A percentile compares a stretch with the other conserved stretches of the same genome.
Evolutionary conservation across 2,329 filamentous ascomycete species (phyloP).

Genomic region (Fusarium domesticum): DNA sequence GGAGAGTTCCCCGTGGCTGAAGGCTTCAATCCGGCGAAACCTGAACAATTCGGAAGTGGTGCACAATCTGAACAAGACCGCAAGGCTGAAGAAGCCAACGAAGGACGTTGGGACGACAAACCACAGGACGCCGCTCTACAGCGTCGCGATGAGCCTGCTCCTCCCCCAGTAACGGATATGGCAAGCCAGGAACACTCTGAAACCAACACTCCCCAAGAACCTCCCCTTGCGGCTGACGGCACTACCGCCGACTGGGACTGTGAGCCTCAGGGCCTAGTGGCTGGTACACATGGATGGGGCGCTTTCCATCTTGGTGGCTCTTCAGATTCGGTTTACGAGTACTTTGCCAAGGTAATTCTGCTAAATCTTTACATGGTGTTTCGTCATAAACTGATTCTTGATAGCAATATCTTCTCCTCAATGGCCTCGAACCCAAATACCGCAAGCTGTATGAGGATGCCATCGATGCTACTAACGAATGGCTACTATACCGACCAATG

Average conservation of each 20-base stretch:
- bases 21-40: slow-evolving; percentile 23
- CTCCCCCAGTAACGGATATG: background rate
- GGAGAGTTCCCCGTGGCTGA: slow-evolving; percentile 29
- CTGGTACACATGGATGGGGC: slow-evolving; percentile 44
- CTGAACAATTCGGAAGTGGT: too few relatives aligned
- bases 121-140: background rate
- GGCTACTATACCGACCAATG: slow-evolving; percentile 77
- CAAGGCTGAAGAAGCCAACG: slow-evolving; percentile 2
- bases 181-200: slow-evolving; percentile 1
- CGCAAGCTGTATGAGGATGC: slow-evolving; percentile 67
- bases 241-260: slow-evolving; percentile 46
- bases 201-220: slow-evolving; percentile 7
- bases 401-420: slow-evolving; percentile 67
- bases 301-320: slow-evolving; percentile 60
- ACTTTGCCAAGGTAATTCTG: slow-evolving; percentile 56
- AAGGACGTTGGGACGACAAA: slow-evolving; percentile 21
- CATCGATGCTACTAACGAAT: slow-evolving; percentile 65
- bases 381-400: slow-evolving; percentile 27
- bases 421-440: slow-evolving; percentile 71
- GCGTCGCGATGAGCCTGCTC: slow-evolving; percentile 10
- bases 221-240: slow-evolving; percentile 37
- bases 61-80: slow-evolving; percentile 3
- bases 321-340: slow-evolving; percentile 70
- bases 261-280: slow-evolving; percentile 56
- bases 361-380: background rate